These are phyloP conservation scores for Chlorophyllum brunneum DNA, from an alignment of 768 basidiomycete species.

Conservation along the genomic window DNA sequence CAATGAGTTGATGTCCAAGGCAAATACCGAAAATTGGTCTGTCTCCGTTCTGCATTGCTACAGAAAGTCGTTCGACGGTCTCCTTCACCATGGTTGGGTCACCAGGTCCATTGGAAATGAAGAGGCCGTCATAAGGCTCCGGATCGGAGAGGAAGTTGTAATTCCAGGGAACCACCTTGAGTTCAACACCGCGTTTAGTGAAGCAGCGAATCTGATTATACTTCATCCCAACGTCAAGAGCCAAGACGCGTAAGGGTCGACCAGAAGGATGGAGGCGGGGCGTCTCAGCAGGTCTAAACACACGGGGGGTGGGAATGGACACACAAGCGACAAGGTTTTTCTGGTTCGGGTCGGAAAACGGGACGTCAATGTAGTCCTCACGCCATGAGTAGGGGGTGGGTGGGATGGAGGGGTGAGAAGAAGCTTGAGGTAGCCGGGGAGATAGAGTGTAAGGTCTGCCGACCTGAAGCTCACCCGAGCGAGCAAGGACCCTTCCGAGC, in stretches of 20 bases:
- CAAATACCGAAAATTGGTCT: slow-evolving; percentile 97
- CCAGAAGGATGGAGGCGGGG: slow-evolving; percentile 73
- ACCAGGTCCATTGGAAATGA: slow-evolving; percentile 97
- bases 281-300: slow-evolving; percentile 59
- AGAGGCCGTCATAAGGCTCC: slow-evolving; percentile 90
- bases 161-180: slow-evolving; percentile 98
- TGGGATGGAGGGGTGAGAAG: slow-evolving; percentile 47
- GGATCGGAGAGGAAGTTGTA: slow-evolving; percentile 81
- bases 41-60: slow-evolving; percentile 67
- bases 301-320: slow-evolving; percentile 62
- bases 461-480: slow-evolving; percentile 43
- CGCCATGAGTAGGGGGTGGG: slow-evolving; percentile 62
- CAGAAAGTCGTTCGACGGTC: slow-evolving; percentile 66
- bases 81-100: slow-evolving; percentile 81
- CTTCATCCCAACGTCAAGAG: slow-evolving; percentile 99
- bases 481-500: slow-evolving; percentile 80
- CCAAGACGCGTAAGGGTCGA: slow-evolving; percentile 78
- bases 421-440: slow-evolving; percentile 14
- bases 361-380: slow-evolving; percentile 77
- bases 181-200: slow-evolving; percentile 83
- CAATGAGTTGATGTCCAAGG: slow-evolving; percentile 95
- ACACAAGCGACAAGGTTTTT: slow-evolving; percentile 90
- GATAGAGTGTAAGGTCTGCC: slow-evolving; percentile 31
- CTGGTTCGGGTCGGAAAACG: slow-evolving; percentile 85
- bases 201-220: slow-evolving; percentile 99